Percentiles rank a stretch among this genome's conserved stretches.
Conservation (phyloP, 352 stramenopile genomes). For the Globisporangium iwayamae region DNA sequence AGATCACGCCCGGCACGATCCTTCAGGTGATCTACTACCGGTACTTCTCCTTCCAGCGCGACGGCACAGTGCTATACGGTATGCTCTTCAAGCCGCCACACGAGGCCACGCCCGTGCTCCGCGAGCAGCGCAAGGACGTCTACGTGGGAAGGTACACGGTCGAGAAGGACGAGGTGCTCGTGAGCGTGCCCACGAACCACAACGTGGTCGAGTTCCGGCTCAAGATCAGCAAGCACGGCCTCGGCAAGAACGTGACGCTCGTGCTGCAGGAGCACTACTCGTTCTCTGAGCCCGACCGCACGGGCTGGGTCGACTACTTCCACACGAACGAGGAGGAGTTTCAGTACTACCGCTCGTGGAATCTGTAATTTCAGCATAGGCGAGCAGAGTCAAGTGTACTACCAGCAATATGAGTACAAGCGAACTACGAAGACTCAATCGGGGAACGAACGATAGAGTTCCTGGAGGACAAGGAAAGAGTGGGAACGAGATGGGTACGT, state of each 20-base stretch:
- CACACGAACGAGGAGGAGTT: conserved; percentile 74
- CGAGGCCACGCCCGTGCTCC: conserved; percentile 35
- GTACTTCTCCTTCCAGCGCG: conserved; percentile 76
- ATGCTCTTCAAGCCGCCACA: conserved; percentile 78
- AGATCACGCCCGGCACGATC: conserved; percentile 64
- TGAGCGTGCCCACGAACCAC: conserved; percentile 67
- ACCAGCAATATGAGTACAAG: neutral
- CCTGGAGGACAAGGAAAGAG: neutral
- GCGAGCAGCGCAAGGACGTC: conserved; percentile 34
- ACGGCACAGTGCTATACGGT: conserved; percentile 68
- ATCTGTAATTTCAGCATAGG: conserved; percentile 27
- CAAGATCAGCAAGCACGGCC: conserved; percentile 36
- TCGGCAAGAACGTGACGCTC: conserved; percentile 57
- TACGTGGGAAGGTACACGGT: conserved; percentile 59
- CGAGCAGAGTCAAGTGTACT: neutral
- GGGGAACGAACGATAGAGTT: neutral
- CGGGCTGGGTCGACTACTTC: conserved; percentile 62
- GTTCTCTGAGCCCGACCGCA: conserved; percentile 66
- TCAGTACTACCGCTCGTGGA: conserved; percentile 69
- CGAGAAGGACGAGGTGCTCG: conserved; percentile 56
- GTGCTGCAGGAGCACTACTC: conserved; percentile 67
- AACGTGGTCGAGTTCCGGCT: conserved; percentile 71
- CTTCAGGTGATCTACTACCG: conserved; percentile 82
- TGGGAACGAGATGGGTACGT: neutral
- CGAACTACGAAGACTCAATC: neutral